Conservation (phyloP, 768 basidiomycete genomes). For the Tulasnella sp. region DNA sequence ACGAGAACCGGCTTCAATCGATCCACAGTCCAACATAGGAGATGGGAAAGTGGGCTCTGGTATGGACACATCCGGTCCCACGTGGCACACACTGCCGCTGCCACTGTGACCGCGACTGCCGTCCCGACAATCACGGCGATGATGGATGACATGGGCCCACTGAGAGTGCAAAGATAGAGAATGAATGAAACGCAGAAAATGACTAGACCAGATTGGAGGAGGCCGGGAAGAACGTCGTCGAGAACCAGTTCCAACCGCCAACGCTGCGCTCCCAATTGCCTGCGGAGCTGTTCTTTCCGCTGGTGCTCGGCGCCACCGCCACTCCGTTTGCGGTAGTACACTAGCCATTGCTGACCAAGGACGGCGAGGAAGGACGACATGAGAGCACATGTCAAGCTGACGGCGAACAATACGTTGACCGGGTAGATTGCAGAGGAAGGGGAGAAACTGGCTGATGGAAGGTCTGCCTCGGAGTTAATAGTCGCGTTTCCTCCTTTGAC, state of each 20-base stretch:
- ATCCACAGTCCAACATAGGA: background rate
- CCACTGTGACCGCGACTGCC: background rate
- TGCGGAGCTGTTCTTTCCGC: background rate
- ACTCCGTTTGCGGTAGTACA: background rate
- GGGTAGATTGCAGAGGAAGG: background rate
- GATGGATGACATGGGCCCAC: background rate
- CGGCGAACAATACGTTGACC: background rate
- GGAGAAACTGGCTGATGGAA: background rate
- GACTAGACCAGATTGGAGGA: background rate
- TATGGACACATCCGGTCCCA: slow-evolving; percentile 3
- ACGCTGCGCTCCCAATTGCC: background rate
- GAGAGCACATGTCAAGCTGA: background rate
- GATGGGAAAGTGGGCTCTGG: background rate
- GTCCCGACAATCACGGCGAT: background rate
- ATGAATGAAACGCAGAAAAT: background rate
- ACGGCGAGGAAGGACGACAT: background rate
- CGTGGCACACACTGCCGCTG: background rate
- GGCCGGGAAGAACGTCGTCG: background rate
- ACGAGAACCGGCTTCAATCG: background rate
- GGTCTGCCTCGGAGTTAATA: background rate
- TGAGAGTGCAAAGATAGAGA: background rate
- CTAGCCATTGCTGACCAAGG: background rate
- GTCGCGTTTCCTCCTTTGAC: background rate
- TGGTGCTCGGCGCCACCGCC: background rate
- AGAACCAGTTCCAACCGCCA: background rate